These are phyloP conservation scores for Kluyveromyces sp. DNA, from an alignment of 1,139 yeast genomes.

Conservation along the genomic window DNA sequence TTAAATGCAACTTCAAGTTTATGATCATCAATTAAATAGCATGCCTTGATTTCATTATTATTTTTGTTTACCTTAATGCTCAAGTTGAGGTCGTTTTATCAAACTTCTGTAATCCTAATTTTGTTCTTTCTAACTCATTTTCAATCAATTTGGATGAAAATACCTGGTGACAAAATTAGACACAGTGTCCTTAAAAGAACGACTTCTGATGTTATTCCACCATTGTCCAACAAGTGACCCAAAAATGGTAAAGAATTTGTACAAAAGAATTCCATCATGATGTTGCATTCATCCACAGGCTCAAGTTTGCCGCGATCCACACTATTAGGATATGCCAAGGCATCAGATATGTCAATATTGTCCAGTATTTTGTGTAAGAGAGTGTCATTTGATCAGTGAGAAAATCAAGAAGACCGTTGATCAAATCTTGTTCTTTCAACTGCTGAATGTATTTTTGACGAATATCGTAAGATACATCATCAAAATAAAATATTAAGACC, in stretches of 20 bases:
- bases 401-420: constrained; percentile 43
- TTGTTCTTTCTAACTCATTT: constrained; percentile 50
- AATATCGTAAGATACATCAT: constrained; percentile 57
- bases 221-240: constrained; percentile 67
- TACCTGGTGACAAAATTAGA: constrained; percentile 55
- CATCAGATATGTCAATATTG: constrained; percentile 22
- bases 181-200: constrained; percentile 40
- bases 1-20: constrained; percentile 71
- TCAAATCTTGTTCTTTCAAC: constrained; percentile 40
- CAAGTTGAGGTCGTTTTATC: constrained; percentile 46
- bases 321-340: constrained; percentile 5
- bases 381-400: constrained; percentile 40
- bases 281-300: constrained; percentile 32
- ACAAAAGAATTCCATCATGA: constrained; percentile 49
- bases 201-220: constrained; percentile 47
- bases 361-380: constrained; percentile 31
- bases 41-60: constrained; percentile 64
- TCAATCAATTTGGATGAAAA: constrained; percentile 59
- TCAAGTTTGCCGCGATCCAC: constrained; percentile 19
- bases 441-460: constrained; percentile 55
- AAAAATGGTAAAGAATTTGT: constrained; percentile 46
- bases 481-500: constrained; percentile 54
- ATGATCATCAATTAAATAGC: constrained; percentile 80
- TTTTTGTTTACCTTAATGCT: constrained; percentile 54
- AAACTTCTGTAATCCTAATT: constrained; percentile 34